phyloP scores from a whole-genome alignment of 768 basidiomycete species.

The Lentinula sp. region DNA sequence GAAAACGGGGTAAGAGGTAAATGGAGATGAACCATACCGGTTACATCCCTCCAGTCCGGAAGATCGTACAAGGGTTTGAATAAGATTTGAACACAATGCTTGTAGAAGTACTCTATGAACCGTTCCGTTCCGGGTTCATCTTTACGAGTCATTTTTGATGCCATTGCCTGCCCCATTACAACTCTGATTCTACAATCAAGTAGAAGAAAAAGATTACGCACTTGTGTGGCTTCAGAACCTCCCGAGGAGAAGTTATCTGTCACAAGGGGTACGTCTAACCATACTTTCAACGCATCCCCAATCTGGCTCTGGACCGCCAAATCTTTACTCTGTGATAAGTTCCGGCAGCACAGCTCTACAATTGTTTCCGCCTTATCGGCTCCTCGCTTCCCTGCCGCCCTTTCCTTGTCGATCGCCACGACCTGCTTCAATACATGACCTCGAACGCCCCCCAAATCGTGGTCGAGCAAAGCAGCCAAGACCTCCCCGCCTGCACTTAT shows the following conservation, averaged over 20 bases:
- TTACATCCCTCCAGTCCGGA: constrained; percentile 42
- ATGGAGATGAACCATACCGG: constrained; percentile 18
- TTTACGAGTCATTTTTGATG: constrained; percentile 37
- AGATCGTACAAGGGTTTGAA: constrained; percentile 75
- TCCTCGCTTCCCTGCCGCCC: constrained; percentile 46
- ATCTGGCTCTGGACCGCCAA: constrained; percentile 86
- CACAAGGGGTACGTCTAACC: constrained; percentile 70
- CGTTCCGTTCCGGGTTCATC: constrained; percentile 84
- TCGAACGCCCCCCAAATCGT: constrained; percentile 84
- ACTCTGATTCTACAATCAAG: background rate
- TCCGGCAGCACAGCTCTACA: constrained; percentile 64
- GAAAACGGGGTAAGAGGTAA: background rate
- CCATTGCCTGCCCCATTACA: constrained; percentile 1
- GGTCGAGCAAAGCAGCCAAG: constrained; percentile 79
- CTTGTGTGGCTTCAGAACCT: constrained; percentile 26
- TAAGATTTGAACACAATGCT: constrained; percentile 68
- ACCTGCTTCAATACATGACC: constrained; percentile 81
- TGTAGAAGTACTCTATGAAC: constrained; percentile 93
- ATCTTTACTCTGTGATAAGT: constrained; percentile 77
- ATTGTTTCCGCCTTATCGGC: constrained; percentile 68
- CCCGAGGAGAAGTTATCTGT: constrained; percentile 26
- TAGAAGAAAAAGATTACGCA: constrained; percentile 10
- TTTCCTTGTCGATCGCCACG: constrained; percentile 61
- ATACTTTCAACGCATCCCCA: constrained; percentile 77
- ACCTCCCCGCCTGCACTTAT: constrained; percentile 84